Evolutionary conservation across 106 monocot genomes (phyloP).

Genomic region (Iris macrosiphon): DNA sequence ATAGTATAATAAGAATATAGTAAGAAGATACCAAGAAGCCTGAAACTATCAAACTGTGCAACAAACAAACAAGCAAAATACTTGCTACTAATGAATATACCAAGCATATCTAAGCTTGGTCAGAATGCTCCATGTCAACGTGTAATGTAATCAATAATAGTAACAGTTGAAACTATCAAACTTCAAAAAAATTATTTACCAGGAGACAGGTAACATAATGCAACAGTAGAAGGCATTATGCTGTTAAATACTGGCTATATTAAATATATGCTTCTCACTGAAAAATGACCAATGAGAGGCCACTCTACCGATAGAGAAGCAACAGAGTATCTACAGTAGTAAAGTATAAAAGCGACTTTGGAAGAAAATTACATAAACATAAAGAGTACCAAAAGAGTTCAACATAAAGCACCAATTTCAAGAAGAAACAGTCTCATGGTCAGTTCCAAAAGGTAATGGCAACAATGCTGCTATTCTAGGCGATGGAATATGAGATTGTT

Average conservation of each 20-base stretch:
- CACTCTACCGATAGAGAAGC: constrained; percentile 3
- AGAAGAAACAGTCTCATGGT: too few species aligned
- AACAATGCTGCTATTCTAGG: too few species aligned
- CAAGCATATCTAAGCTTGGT: background rate
- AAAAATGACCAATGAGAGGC: background rate
- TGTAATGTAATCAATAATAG: too few species aligned
- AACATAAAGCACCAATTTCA: too few species aligned
- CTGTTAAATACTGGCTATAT: constrained; percentile 9
- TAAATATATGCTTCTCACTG: constrained; percentile 3
- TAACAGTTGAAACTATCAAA: background rate
- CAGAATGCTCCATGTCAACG: background rate
- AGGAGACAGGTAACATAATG: constrained; percentile 45
- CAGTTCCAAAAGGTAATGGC: too few species aligned
- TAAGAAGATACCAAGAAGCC: background rate
- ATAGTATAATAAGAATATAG: too few species aligned
- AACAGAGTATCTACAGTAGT: too few species aligned
- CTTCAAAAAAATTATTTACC: constrained; percentile 8
- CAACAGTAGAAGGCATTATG: constrained; percentile 5
- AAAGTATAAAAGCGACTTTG: too few species aligned
- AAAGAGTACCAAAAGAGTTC: too few species aligned
- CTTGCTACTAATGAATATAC: background rate
- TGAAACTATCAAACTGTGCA: background rate
- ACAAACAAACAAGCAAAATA: background rate
- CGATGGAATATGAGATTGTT: too few species aligned
- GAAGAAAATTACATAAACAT: too few species aligned